Evolutionary conservation across 805 yeast species (phyloP), one percentile per base, ranked within the genome.

Genomic region (Saturnispora hagleri): DNA sequence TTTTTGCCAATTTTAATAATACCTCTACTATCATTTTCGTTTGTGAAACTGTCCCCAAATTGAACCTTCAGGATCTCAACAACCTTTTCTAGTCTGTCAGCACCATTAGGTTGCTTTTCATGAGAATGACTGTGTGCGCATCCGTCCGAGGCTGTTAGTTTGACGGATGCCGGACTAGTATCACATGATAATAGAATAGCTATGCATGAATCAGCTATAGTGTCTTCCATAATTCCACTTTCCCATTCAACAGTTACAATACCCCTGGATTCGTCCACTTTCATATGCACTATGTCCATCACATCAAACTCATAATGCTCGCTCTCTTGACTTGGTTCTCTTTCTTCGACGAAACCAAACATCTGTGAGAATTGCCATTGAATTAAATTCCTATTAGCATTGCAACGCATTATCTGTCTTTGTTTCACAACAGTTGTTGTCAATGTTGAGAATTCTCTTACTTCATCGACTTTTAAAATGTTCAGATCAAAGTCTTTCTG

Each of bases 121-220:
- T 68, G 70, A 4, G 54, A 51, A 42, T 66, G 63, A 9, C 35
- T 35, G 62, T 81, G 85, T 1, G 62, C 55, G 57, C 85, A 82
- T 1, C 73, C 57, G 50, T 76, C 75, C 5, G 95, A 81, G 8
- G 42, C 42, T 13, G 96, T 81, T 57, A 89, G 67, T 64, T 91
- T 93, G 28, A 93, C 96, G 6, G 97, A 88, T 2, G 97, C 95
- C 10, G 97, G 97, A 0, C 96, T 82, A 0, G 96, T 84, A 64
- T 93, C 99, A 42, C 91, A 93, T 44, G 96, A 87, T 68, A 91
- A 76, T 33, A 93, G 67, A 38, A 93, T 89, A 0, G 97, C 97
- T 53, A 93, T 79, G 1, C 89, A 86, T 15, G 96, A 84, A 62
- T 93, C 99, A 0, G 99, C 99, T 56, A 93, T 79, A 0, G 97